These are phyloP conservation scores for Lentinula raphanica DNA, from an alignment of 768 basidiomycete genomes.

Conservation along the genomic window DNA sequence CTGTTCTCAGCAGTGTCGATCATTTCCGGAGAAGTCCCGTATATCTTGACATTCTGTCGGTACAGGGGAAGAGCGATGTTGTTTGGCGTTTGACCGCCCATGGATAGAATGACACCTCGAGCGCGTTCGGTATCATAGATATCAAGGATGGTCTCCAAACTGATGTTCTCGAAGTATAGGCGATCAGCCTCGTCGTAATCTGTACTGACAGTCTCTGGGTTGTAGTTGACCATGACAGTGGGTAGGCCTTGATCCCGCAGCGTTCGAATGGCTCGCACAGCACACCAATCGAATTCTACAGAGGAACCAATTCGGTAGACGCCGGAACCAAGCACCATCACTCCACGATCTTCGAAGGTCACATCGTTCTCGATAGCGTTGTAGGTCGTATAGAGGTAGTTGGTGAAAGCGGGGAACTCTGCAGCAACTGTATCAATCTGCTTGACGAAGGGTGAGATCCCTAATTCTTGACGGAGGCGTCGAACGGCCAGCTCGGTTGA, in stretches of 20 bases:
- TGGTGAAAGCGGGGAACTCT: conserved; percentile 97
- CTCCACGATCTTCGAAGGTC: conserved; percentile 82
- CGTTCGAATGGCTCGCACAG: conserved; percentile 93
- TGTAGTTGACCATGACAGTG: conserved; percentile 99
- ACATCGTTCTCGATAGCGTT: conserved; percentile 95
- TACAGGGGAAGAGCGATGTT: conserved; percentile 95
- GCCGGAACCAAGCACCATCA: conserved; percentile 97
- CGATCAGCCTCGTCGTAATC: conserved; percentile 99
- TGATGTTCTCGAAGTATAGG: conserved; percentile 98
- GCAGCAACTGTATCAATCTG: conserved; percentile 99
- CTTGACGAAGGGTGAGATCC: conserved; percentile 89
- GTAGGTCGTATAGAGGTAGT: conserved; percentile 98
- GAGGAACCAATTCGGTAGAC: conserved; percentile 99
- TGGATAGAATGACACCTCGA: conserved; percentile 89
- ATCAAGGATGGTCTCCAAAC: conserved; percentile 91
- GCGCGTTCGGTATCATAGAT: conserved; percentile 91
- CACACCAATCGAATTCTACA: conserved; percentile 99
- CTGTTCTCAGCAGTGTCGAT: conserved; percentile 99
- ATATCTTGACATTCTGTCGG: conserved; percentile 97
- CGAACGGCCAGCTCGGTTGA: conserved; percentile 94
- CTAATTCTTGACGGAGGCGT: conserved; percentile 76
- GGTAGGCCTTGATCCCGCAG: conserved; percentile 91
- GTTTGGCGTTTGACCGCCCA: conserved; percentile 99
- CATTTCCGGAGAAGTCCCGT: conserved; percentile 98
- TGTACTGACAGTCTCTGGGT: conserved; percentile 98